These are phyloP conservation scores for Mortierella alpina DNA, from an alignment of 192 early-diverging fungal species.

Conservation along the genomic window DNA sequence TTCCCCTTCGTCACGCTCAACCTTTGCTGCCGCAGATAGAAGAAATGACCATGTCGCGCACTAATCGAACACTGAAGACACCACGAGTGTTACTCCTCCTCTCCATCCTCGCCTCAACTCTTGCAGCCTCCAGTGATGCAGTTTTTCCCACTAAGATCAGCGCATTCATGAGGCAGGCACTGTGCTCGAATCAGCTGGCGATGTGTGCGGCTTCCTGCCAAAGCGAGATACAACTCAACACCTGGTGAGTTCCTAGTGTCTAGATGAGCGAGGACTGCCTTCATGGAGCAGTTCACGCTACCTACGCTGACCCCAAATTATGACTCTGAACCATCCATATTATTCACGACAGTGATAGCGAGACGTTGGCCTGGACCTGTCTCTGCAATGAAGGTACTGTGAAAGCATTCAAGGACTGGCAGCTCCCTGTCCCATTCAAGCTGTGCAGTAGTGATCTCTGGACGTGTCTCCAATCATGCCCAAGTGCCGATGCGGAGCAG, in stretches of 20 bases:
- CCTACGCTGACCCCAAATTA: neutral
- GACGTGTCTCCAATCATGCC: slow-evolving; percentile 18
- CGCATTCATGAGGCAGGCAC: slow-evolving; percentile 12
- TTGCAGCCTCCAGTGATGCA: neutral
- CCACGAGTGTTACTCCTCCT: neutral
- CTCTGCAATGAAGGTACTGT: neutral
- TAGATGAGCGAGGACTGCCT: neutral
- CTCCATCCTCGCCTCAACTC: neutral
- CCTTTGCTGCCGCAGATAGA: neutral
- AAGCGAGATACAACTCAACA: slow-evolving; percentile 1
- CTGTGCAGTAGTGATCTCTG: slow-evolving; percentile 31
- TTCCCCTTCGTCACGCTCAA: neutral
- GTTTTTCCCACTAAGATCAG: slow-evolving; percentile 14
- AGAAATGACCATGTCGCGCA: neutral
- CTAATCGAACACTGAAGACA: neutral
- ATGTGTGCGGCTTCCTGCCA: slow-evolving; percentile 36
- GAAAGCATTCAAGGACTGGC: slow-evolving; percentile 14
- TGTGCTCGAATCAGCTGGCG: slow-evolving; percentile 25
- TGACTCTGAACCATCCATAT: neutral
- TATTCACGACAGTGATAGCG: slow-evolving; percentile 15
- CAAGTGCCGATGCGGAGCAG: neutral
- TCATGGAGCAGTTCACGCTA: neutral
- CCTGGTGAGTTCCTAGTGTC: slow-evolving; percentile 3
- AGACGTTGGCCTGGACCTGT: slow-evolving; percentile 37
- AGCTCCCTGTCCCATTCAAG: slow-evolving; percentile 45